Evolutionary conservation across 2,329 filamentous ascomycete genomes (phyloP).

Genomic region (Stemphylium vesicarium): DNA sequence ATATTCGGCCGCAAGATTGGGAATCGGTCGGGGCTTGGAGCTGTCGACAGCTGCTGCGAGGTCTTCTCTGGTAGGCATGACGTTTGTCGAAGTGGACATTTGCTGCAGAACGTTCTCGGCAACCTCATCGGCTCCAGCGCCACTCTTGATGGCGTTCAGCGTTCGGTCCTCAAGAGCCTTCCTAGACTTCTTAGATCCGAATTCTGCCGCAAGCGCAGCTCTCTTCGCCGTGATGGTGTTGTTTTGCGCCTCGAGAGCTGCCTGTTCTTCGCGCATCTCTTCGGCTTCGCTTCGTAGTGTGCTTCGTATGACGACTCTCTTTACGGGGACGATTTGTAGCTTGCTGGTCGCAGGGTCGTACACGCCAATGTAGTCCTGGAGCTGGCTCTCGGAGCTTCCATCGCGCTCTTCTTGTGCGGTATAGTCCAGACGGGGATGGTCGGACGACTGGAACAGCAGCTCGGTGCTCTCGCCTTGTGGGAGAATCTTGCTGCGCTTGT

Average conservation of each 20-base stretch:
- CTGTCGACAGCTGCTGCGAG: conserved; percentile 69
- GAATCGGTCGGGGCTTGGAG: conserved; percentile 74
- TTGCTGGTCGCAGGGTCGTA: conserved; percentile 62
- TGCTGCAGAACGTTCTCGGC: conserved; percentile 62
- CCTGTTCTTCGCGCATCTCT: conserved; percentile 47
- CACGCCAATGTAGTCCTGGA: conserved; percentile 67
- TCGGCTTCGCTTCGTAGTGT: conserved; percentile 54
- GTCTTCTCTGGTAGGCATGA: conserved; percentile 71
- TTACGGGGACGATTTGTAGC: conserved; percentile 60
- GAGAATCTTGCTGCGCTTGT: conserved; percentile 47
- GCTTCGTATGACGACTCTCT: conserved; percentile 62
- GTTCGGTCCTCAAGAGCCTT: conserved; percentile 74
- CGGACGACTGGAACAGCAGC: conserved; percentile 65
- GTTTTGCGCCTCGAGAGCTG: conserved; percentile 33
- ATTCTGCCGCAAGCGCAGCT: conserved; percentile 75
- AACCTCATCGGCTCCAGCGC: conserved; percentile 36
- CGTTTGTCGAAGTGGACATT: conserved; percentile 66
- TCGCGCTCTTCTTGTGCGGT: conserved; percentile 59
- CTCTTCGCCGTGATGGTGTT: conserved; percentile 63
- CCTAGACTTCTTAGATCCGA: conserved; percentile 85
- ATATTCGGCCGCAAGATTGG: conserved; percentile 70
- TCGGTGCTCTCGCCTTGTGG: conserved; percentile 47
- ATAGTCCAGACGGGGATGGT: conserved; percentile 67
- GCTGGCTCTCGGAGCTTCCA: conserved; percentile 54
- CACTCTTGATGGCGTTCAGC: conserved; percentile 69